Evolutionary conservation across 345 rosid genomes (phyloP).

Genomic region (Luvunga scandens): DNA sequence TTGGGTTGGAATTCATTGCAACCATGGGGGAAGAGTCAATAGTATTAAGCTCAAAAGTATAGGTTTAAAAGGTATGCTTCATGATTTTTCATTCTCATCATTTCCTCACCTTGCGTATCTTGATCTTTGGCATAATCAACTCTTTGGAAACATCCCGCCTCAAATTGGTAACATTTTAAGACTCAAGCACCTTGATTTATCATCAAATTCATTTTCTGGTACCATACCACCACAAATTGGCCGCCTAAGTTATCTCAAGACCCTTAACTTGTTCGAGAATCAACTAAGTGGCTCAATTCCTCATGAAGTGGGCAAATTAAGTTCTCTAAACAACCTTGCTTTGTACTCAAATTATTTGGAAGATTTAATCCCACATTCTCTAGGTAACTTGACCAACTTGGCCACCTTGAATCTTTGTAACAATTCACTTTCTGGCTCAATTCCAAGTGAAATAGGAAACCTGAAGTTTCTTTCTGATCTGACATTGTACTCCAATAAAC

Average conservation of each 20-base stretch:
- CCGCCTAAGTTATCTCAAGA: background rate
- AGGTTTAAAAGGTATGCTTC: too few relatives aligned
- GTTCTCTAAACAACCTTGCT: background rate
- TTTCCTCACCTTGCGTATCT: too few relatives aligned
- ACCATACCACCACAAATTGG: slow-evolving; percentile 14
- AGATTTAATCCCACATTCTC: background rate
- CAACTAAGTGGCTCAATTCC: background rate
- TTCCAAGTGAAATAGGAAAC: too few relatives aligned
- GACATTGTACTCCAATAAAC: rapidly evolving
- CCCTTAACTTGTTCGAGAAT: slow-evolving; percentile 9
- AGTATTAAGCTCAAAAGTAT: too few relatives aligned
- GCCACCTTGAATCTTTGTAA: rapidly evolving
- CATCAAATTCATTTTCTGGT: background rate
- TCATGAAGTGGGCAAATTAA: background rate
- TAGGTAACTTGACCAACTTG: too few relatives aligned
- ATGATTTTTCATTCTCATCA: too few relatives aligned
- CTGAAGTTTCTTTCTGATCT: rapidly evolving
- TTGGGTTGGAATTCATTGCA: background rate
- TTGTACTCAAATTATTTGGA: slow-evolving; percentile 9
- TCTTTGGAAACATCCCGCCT: slow-evolving; percentile 2
- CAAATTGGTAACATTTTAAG: too few relatives aligned
- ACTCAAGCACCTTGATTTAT: background rate
- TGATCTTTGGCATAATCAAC: background rate
- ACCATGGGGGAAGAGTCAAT: background rate
- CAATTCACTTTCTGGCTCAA: too few relatives aligned